These are phyloP conservation scores for Didymella pomorum DNA, from an alignment of 2,329 filamentous ascomycete species.

Conservation along the genomic window DNA sequence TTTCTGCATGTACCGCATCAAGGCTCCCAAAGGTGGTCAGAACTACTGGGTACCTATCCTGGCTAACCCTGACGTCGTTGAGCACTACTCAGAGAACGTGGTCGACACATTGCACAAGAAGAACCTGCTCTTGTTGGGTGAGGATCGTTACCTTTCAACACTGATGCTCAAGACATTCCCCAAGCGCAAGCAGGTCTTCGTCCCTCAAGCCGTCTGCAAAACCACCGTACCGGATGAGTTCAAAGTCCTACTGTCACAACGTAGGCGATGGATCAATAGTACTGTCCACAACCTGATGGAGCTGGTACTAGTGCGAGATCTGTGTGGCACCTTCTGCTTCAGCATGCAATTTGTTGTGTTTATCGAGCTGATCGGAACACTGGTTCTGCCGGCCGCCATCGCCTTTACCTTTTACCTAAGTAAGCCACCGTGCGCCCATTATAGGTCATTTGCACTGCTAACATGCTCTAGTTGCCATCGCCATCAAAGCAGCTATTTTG, in stretches of 20 bases:
- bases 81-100: conserved; percentile 99
- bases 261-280: conserved; percentile 98
- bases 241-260: conserved; percentile 89
- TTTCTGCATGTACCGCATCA: conserved; percentile 99
- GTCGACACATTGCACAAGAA: conserved; percentile 98
- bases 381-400: conserved; percentile 95
- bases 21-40: conserved; percentile 95
- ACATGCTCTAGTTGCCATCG: conserved; percentile 73
- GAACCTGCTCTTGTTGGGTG: conserved; percentile 88
- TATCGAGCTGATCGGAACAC: conserved; percentile 91
- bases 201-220: conserved; percentile 98
- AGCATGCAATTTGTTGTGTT: conserved; percentile 99
- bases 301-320: conserved; percentile 89
- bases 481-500: conserved; percentile 72
- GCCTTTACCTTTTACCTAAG: conserved; percentile 95
- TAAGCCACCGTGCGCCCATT: conserved; percentile 60
- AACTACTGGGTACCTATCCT: conserved; percentile 99
- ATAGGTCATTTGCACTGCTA: conserved; percentile 28
- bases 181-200: conserved; percentile 98
- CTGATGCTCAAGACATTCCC: conserved; percentile 99
- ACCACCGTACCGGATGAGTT: conserved; percentile 95
- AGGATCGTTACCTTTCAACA: conserved; percentile 94
- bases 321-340: conserved; percentile 99
- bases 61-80: conserved; percentile 96
- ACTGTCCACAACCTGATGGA: conserved; percentile 99